A percentile compares a stretch with the other conserved stretches of the same genome.
Evolutionary conservation across 495 filamentous ascomycete genomes (phyloP).

Genomic region (Penicillium soppii): DNA sequence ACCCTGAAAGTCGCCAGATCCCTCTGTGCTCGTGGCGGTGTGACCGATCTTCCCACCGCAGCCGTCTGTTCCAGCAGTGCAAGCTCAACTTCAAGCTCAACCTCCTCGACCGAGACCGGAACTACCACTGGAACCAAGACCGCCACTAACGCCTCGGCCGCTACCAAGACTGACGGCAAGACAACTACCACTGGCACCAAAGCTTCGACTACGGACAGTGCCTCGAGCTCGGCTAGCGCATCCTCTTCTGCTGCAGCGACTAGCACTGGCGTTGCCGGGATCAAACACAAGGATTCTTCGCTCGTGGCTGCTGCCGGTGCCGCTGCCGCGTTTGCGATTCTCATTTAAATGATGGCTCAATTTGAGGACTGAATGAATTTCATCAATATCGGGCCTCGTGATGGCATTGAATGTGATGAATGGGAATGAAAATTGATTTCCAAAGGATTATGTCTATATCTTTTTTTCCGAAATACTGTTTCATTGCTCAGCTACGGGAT

Average conservation of each 20-base stretch:
- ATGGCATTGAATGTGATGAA: not conserved
- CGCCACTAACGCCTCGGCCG: conserved; percentile 12
- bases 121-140: conserved; percentile 14
- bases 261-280: conserved; percentile 42
- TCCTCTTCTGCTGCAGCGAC: conserved; percentile 18
- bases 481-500: not conserved
- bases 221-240: conserved; percentile 10
- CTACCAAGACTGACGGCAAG: conserved; percentile 12
- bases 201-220: conserved; percentile 12
- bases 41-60: conserved; percentile 38
- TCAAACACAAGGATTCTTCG: conserved; percentile 40
- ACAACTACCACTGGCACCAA: conserved; percentile 8
- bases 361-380: not conserved
- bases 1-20: conserved; percentile 48
- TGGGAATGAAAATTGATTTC: no score
- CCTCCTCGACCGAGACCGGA: conserved; percentile 18
- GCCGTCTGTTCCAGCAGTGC: conserved; percentile 33
- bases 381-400: not conserved
- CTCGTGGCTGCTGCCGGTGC: conserved; percentile 36
- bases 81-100: conserved; percentile 17
- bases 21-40: conserved; percentile 47
- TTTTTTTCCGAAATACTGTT: not conserved
- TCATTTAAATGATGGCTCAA: conserved; percentile 21
- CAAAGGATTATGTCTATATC: not conserved
- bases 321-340: conserved; percentile 31